Percentiles rank a stretch among this genome's conserved stretches.
These are phyloP conservation scores for Pugionium dolabratum DNA, from an alignment of 345 rosid genomes.

Conservation along the genomic window DNA sequence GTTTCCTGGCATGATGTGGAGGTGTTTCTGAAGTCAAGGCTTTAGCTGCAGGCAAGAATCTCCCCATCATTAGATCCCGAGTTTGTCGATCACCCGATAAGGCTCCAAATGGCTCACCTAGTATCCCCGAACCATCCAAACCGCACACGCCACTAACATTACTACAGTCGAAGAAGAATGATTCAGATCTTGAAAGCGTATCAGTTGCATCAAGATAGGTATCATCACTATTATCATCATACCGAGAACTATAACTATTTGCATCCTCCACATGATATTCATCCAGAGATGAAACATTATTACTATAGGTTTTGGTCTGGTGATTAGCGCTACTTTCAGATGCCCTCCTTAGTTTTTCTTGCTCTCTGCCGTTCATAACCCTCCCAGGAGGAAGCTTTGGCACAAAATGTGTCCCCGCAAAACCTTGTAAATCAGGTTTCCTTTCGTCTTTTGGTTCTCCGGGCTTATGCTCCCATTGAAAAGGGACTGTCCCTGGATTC, in stretches of 20 bases:
- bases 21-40: conserved; percentile 80
- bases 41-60: conserved; percentile 92
- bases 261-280: conserved; percentile 25
- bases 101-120: conserved; percentile 46
- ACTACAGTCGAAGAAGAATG: conserved; percentile 63
- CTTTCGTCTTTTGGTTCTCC: conserved; percentile 75
- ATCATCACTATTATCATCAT: conserved; percentile 42
- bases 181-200: conserved; percentile 56
- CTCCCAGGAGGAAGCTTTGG: conserved; percentile 96
- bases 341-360: no score
- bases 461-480: conserved; percentile 82
- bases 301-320: background rate
- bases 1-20: conserved; percentile 52
- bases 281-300: no score
- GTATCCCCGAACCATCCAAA: conserved; percentile 49
- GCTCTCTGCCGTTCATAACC: conserved; percentile 37
- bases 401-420: conserved; percentile 41
- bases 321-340: conserved; percentile 29
- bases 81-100: conserved; percentile 56
- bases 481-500: conserved; percentile 86
- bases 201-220: conserved; percentile 59
- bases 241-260: conserved; percentile 30
- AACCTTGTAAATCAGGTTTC: conserved; percentile 33
- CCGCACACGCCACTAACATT: conserved; percentile 50
- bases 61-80: conserved; percentile 81